Conservation (phyloP, 2,329 filamentous ascomycete genomes). For the Colletotrichum sp. region DNA sequence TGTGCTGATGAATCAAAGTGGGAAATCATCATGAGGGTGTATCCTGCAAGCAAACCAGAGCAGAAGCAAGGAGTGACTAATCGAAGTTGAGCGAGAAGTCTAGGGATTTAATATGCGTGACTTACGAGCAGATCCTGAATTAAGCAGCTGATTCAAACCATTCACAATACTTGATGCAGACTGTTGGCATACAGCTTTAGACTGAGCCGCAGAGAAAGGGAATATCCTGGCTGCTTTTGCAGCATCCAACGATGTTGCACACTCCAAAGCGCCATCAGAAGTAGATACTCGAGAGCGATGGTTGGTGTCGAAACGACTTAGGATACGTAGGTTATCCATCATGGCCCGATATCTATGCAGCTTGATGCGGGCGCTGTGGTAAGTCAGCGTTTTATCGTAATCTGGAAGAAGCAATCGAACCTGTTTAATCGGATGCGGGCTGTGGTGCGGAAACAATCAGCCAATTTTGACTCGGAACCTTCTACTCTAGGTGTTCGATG, state of each 20-base stretch:
- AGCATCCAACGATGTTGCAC: neutral
- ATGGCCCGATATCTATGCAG: neutral
- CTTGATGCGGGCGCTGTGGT: neutral
- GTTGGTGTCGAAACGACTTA: neutral
- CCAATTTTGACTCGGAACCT: neutral
- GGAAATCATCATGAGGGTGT: neutral
- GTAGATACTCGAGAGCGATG: fast-evolving
- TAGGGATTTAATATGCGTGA: neutral
- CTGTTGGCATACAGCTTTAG: neutral
- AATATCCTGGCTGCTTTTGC: neutral
- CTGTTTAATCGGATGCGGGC: neutral
- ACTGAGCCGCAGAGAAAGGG: neutral
- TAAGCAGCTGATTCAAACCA: neutral
- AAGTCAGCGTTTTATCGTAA: neutral
- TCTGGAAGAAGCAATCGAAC: neutral
- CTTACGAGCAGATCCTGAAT: neutral
- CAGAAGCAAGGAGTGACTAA: neutral
- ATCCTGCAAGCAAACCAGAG: neutral
- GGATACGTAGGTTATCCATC: neutral
- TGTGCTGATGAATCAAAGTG: neutral
- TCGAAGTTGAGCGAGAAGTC: neutral
- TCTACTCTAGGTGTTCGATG: neutral
- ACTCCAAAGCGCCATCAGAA: fast-evolving
- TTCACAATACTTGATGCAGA: neutral
- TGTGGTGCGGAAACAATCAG: neutral